These are phyloP conservation scores for Rossbeevera mucosa DNA, from an alignment of 768 basidiomycete genomes.

Conservation along the genomic window DNA sequence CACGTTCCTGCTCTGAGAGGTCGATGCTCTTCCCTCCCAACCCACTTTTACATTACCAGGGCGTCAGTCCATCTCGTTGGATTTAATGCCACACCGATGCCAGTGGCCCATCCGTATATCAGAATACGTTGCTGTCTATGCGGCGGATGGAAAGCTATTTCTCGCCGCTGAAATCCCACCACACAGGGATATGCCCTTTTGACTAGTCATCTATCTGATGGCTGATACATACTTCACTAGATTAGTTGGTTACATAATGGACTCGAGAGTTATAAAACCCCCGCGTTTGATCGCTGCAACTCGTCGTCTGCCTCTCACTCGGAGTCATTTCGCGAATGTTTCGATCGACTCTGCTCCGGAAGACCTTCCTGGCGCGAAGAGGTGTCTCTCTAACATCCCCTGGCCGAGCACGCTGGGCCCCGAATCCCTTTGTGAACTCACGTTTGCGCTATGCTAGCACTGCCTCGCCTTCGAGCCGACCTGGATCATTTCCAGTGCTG, in stretches of 20 bases:
- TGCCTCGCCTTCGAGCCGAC: background rate
- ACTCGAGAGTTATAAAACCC: too few species aligned
- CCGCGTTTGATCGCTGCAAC: too few species aligned
- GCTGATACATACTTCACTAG: background rate
- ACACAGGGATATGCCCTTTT: constrained; percentile 27
- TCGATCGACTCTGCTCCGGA: constrained; percentile 8
- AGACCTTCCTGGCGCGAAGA: constrained; percentile 1
- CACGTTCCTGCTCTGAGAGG: background rate
- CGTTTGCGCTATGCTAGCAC: constrained; percentile 11
- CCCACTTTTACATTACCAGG: background rate
- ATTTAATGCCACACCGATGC: background rate
- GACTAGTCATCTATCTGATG: background rate
- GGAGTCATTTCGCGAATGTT: constrained; percentile 7
- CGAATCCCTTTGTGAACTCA: background rate
- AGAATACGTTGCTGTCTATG: background rate
- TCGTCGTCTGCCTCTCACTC: background rate
- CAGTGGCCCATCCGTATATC: background rate
- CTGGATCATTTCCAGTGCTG: constrained; percentile 2
- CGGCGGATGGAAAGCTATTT: constrained; percentile 1
- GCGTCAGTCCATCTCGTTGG: background rate
- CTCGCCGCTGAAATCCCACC: constrained; percentile 28
- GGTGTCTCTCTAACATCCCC: background rate
- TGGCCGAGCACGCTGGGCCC: background rate
- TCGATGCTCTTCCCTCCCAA: background rate
- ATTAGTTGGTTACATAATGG: background rate